A percentile compares a stretch with the other conserved stretches of the same genome.
Evolutionary conservation across 345 rosid species (phyloP).

Genomic region (Xanthoceras sorbifolium): DNA sequence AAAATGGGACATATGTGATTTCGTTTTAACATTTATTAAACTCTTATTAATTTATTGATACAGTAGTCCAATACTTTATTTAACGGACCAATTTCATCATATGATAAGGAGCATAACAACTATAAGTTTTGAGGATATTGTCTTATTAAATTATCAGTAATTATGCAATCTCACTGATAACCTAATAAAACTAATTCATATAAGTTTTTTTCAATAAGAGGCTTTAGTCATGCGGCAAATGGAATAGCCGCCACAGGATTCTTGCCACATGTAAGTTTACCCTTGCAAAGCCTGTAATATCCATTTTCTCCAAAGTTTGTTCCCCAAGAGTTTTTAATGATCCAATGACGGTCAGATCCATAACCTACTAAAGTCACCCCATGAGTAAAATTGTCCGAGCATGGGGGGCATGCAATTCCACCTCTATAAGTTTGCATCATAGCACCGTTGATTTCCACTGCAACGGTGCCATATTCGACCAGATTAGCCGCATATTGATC

Average conservation of each 20-base stretch:
- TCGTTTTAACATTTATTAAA: no score
- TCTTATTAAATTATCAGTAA: no score
- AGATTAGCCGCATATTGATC: conserved; percentile 94
- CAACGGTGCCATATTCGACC: conserved; percentile 61
- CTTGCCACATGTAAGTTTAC: not conserved
- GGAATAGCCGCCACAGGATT: not conserved
- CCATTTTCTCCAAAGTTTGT: conserved; percentile 84
- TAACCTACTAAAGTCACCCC: conserved; percentile 90
- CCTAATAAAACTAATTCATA: no score
- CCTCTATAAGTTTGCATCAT: conserved; percentile 83
- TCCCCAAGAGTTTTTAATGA: conserved; percentile 98
- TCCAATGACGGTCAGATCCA: conserved; percentile 58
- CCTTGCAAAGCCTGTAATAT: conserved; percentile 86
- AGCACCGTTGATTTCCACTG: conserved; percentile 86
- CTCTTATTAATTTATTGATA: no score
- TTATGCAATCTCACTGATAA: no score
- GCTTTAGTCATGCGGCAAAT: not conserved
- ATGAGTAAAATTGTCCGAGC: conserved; percentile 69
- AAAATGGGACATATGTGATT: no score
- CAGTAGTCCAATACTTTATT: no score
- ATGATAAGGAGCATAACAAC: no score
- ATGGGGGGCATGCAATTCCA: conserved; percentile 91
- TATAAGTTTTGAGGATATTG: no score
- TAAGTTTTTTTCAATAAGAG: no score
- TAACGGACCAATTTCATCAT: no score